Base-by-base conservation (phyloP, 257 asterid genomes). In the Solanum phureja region DNA sequence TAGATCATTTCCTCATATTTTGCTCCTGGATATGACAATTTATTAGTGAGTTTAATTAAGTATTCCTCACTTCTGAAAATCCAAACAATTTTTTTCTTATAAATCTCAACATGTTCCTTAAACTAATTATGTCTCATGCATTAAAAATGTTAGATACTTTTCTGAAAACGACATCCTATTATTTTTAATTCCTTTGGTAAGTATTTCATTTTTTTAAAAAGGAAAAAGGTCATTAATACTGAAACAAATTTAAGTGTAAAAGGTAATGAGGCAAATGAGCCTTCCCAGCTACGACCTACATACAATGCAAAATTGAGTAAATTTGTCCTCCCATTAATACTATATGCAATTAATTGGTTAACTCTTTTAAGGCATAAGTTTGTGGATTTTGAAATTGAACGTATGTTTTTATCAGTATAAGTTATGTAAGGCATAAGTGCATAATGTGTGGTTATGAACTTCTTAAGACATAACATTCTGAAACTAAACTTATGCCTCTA, bases 131-230 rank as follows among this genome's bases (percentile, higher is more conserved):
- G 82, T 74, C 18, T 35, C 33, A 29, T 29, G 10, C 40, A 74
- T 19, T 74, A 13, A 74, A 74, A 4, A 9, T 74, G 31, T 21
- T 74, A 10, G 1, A 37, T 21, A 10, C 33, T 35, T 74, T 74
- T 37, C 83, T 74, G 24, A 37, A 37, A 73, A 19, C 29, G 49
- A 18, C 83, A 74, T 74, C 52, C 18, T 35, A 18, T 34, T 72
- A 4, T 72, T 74, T 56, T 7, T 56, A 18, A 21, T 4, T 37
- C 31, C 18, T 74, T 74, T 9, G 8, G 4, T 8, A 34, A 34
- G 27, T 35, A 11, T 35, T 8, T 21, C 31, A 7, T 33, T 33
- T 21, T 18, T 35, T 35, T 0, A 0, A 9, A 9, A 34, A 33
- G 21, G 33, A 68, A 68, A 68, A 12, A 68, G 75, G 37, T 68